Evolutionary conservation across 176 grass and related monocot genomes (phyloP).

Genomic region (Oryza punctata): DNA sequence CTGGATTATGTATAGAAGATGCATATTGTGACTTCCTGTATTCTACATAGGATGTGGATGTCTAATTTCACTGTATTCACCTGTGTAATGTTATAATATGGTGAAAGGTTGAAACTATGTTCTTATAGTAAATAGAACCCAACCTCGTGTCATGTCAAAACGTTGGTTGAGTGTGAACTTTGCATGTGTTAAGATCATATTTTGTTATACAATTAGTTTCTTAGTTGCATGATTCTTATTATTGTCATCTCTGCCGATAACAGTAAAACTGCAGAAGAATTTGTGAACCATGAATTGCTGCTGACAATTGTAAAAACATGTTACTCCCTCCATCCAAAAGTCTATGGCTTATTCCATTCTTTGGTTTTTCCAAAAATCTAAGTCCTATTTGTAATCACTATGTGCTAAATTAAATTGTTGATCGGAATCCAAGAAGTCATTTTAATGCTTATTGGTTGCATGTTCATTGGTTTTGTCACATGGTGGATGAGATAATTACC

Average conservation of each 20-base stretch:
- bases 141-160: background rate
- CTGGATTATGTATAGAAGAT: constrained; percentile 1
- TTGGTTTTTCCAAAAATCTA: too few species aligned
- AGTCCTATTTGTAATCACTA: too few species aligned
- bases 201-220: background rate
- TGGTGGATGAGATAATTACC: too few species aligned
- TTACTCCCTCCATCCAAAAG: too few species aligned
- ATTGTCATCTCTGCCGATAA: background rate
- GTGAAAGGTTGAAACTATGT: background rate
- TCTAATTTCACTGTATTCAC: background rate
- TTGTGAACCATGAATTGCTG: constrained; percentile 19
- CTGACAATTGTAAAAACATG: background rate
- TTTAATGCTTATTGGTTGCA: too few species aligned
- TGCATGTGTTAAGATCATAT: background rate
- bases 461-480: too few species aligned
- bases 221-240: constrained; percentile 12
- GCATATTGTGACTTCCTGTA: background rate
- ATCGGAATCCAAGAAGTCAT: too few species aligned
- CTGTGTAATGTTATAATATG: background rate
- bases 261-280: background rate
- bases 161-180: background rate
- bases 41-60: background rate
- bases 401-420: too few species aligned
- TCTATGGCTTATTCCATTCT: too few species aligned
- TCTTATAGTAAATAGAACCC: background rate